These are phyloP conservation scores for Bruguiera parviflora DNA, from an alignment of 345 rosid genomes.

Conservation along the genomic window DNA sequence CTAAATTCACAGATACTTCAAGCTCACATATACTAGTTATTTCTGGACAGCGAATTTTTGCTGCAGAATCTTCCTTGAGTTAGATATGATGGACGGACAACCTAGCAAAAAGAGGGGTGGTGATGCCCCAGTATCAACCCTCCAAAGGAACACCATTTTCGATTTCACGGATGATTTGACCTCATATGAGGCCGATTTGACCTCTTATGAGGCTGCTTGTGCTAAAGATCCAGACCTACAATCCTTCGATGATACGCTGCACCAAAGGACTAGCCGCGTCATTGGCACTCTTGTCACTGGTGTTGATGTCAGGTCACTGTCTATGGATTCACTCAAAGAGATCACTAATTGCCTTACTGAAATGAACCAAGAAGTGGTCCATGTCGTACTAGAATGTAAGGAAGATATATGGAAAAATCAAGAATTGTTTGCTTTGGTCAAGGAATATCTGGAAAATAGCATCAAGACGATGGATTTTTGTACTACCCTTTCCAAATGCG, in stretches of 20 bases:
- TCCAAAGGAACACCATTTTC: conserved; percentile 32
- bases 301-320: conserved; percentile 52
- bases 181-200: conserved; percentile 66
- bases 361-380: conserved; percentile 81
- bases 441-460: conserved; percentile 67
- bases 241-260: conserved; percentile 61
- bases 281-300: conserved; percentile 52
- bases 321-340: conserved; percentile 74
- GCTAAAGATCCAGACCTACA: conserved; percentile 59
- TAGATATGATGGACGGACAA: conserved; percentile 48
- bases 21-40: neutral
- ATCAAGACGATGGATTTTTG: conserved; percentile 72
- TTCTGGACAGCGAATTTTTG: neutral
- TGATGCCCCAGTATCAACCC: conserved; percentile 27
- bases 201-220: conserved; percentile 73
- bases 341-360: conserved; percentile 68
- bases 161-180: conserved; percentile 45
- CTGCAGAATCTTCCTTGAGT: neutral
- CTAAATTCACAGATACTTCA: neutral
- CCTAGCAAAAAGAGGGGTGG: conserved; percentile 37
- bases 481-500: conserved; percentile 57
- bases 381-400: conserved; percentile 59
- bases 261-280: conserved; percentile 58
- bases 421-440: conserved; percentile 58
- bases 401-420: conserved; percentile 72